Conservation (phyloP, 768 basidiomycete species). For the Rhizopogon vesiculosus region DNA sequence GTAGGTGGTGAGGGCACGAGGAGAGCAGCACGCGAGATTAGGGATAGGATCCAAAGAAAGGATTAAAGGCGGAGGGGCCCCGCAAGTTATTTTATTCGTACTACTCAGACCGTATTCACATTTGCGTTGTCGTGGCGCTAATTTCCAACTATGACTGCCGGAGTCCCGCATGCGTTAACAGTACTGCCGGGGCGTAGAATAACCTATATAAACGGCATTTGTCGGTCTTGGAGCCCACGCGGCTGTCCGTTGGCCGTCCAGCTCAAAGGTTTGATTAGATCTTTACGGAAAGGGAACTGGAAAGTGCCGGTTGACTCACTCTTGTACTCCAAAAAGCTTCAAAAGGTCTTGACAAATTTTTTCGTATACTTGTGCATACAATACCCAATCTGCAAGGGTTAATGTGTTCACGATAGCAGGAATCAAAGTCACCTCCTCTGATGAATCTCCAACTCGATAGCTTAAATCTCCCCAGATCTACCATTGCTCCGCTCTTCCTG, state of each 20-base stretch:
- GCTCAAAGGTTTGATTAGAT: no score
- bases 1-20: conserved; percentile 65
- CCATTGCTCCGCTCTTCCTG: neutral
- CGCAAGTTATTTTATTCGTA: neutral
- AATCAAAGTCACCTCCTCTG: neutral
- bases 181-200: no score
- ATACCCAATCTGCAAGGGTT: neutral
- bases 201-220: no score
- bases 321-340: neutral
- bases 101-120: neutral
- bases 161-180: no score
- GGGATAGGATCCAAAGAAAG: conserved; percentile 25
- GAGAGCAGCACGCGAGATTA: conserved; percentile 49
- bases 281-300: neutral
- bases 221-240: no score
- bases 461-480: conserved; percentile 27
- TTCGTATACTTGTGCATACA: neutral
- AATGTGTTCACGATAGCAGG: no score
- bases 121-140: neutral
- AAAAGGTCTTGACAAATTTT: neutral
- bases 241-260: no score
- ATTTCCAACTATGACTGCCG: no score
- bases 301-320: neutral
- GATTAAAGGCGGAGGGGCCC: neutral
- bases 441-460: conserved; percentile 40